A percentile compares a stretch with the other conserved stretches of the same genome.
Evolutionary conservation across 441 rosid genomes (phyloP).

Genomic region (Sinapis alba): DNA sequence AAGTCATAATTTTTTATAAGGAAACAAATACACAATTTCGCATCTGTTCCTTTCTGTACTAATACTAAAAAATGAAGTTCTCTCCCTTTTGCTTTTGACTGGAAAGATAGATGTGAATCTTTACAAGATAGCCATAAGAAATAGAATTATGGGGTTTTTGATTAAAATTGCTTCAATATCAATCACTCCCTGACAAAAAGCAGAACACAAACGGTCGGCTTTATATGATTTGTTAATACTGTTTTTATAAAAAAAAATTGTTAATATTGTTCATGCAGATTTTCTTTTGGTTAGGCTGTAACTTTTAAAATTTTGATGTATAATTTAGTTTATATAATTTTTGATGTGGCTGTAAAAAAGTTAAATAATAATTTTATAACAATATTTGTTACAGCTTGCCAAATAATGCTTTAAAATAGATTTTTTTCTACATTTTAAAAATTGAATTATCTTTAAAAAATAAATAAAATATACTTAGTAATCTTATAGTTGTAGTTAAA

Average conservation of each 20-base stretch:
- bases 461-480: too few species aligned
- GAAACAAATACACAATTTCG: not conserved
- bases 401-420: not conserved
- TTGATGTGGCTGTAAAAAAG: not conserved
- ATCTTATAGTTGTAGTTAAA: too few species aligned
- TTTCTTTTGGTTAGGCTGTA: not conserved
- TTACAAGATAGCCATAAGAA: constrained; percentile 5
- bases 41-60: constrained; percentile 6
- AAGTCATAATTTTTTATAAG: not conserved
- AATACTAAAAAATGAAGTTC: not conserved
- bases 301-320: not conserved
- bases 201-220: not conserved
- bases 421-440: not conserved
- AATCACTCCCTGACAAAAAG: constrained; percentile 6
- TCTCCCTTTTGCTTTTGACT: not conserved
- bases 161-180: constrained; percentile 18
- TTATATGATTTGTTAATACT: not conserved
- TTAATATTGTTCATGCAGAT: not conserved
- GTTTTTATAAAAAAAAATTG: not conserved
- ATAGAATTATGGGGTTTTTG: not conserved
- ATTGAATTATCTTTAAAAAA: not conserved
- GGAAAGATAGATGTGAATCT: constrained; percentile 26
- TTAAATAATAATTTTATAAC: not conserved
- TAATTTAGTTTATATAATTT: not conserved
- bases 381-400: not conserved